These are phyloP conservation scores for Calonectria pauciramosa DNA, from an alignment of 2,329 filamentous ascomycete species.

Conservation along the genomic window DNA sequence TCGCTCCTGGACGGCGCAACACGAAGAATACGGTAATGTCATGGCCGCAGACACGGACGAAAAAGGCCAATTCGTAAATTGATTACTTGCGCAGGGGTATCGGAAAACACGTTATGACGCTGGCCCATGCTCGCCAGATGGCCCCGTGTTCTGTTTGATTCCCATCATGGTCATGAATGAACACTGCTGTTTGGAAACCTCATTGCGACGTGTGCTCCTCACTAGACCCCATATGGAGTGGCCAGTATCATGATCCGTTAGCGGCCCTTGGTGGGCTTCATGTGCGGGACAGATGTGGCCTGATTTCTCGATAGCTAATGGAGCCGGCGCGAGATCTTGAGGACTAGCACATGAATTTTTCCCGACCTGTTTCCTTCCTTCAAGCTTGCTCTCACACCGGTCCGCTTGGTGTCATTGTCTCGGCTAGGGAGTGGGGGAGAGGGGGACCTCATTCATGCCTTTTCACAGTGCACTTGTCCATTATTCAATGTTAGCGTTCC, in stretches of 20 bases:
- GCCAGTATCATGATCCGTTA: conserved; percentile 8
- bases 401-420: conserved; percentile 23
- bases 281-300: conserved; percentile 27
- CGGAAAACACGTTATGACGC: conserved; percentile 12
- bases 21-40: conserved; percentile 24
- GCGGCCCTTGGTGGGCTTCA: conserved; percentile 11
- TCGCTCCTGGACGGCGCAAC: conserved; percentile 16
- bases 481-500: neutral
- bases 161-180: neutral
- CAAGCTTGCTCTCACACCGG: neutral
- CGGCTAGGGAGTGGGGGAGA: conserved; percentile 27
- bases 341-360: conserved; percentile 23
- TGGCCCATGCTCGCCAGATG: conserved; percentile 22
- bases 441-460: conserved; percentile 15
- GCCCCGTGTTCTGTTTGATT: conserved; percentile 7
- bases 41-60: conserved; percentile 14
- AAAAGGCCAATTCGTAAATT: conserved; percentile 1
- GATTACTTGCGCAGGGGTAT: neutral
- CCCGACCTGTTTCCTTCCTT: conserved; percentile 15
- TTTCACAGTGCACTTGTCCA: neutral
- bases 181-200: neutral
- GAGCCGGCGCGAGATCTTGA: conserved; percentile 21
- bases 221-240: neutral
- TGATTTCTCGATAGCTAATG: conserved; percentile 21
- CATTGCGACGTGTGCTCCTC: conserved; percentile 1